Evolutionary conservation across 164 flowering plant genomes (phyloP).

Genomic region (Buxus sempervirens): DNA sequence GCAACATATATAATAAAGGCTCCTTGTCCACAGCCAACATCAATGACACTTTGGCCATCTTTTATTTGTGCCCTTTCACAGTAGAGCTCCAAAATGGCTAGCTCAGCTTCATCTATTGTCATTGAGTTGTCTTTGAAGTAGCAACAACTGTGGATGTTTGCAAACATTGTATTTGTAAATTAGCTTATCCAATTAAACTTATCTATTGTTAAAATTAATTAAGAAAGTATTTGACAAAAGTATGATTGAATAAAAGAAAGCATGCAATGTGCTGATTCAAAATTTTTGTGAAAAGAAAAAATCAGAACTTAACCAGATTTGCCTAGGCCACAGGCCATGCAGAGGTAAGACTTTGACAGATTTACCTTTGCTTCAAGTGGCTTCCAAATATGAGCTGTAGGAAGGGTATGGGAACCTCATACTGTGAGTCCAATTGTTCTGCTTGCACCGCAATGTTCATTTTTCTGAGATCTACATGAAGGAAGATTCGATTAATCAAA

Average conservation of each 20-base stretch:
- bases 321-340: too few species aligned
- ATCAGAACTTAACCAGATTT: too few species aligned
- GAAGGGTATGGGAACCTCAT: constrained; percentile 19
- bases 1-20: constrained; percentile 10
- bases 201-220: too few species aligned
- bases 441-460: constrained; percentile 16
- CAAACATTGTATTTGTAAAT: too few species aligned
- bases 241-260: too few species aligned
- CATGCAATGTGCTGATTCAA: too few species aligned
- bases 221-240: too few species aligned
- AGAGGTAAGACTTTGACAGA: too few species aligned
- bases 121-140: constrained; percentile 11
- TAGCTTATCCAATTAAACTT: too few species aligned
- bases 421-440: background rate
- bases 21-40: constrained; percentile 17
- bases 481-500: too few species aligned
- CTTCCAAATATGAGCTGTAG: constrained; percentile 16
- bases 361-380: constrained; percentile 21
- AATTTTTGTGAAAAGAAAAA: background rate
- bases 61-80: constrained; percentile 10
- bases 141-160: constrained; percentile 13
- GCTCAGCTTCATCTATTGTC: constrained; percentile 11
- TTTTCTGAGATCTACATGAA: constrained; percentile 14
- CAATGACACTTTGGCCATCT: constrained; percentile 10
- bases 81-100: constrained; percentile 12